Conservation (phyloP, 306 rosid genomes). For the Mimosa bimucronata region DNA sequence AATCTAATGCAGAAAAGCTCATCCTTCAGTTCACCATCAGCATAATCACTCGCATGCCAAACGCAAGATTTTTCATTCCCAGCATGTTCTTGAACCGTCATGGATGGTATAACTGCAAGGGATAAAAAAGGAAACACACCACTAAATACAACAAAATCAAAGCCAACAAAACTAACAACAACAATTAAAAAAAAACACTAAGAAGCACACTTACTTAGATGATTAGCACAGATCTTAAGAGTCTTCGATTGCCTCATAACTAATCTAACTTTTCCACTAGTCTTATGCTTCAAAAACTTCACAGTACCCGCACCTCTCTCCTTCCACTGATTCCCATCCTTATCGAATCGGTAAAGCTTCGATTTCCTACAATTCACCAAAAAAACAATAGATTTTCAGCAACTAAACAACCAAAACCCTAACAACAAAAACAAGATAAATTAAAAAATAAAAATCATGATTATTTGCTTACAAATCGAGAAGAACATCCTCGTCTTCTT, state of each 20-base stretch:
- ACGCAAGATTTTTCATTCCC: conserved; percentile 96
- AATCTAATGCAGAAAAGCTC: conserved; percentile 98
- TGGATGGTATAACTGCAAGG: conserved; percentile 68
- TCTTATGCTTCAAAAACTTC: conserved; percentile 80
- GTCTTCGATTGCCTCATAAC: conserved; percentile 98
- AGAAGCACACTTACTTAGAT: conserved; percentile 62
- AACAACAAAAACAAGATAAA: neutral
- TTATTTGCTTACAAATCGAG: conserved; percentile 71
- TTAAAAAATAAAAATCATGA: neutral
- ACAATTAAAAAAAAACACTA: too few relatives aligned
- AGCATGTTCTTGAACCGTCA: conserved; percentile 91
- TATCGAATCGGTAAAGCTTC: conserved; percentile 92
- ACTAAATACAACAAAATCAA: conserved; percentile 9
- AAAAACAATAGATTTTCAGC: conserved; percentile 16
- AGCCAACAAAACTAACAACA: neutral
- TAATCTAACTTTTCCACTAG: conserved; percentile 78
- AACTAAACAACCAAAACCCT: neutral
- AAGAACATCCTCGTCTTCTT: conserved; percentile 79
- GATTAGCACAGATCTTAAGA: conserved; percentile 99
- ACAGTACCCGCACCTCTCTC: conserved; percentile 96
- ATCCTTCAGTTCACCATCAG: conserved; percentile 94
- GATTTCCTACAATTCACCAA: conserved; percentile 57
- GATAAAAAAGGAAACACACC: neutral
- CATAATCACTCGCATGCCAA: conserved; percentile 95
- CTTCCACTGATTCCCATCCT: conserved; percentile 96